Evolutionary conservation across 2,329 filamentous ascomycete species (phyloP).

Genomic region (Orbilia ellipsospora): DNA sequence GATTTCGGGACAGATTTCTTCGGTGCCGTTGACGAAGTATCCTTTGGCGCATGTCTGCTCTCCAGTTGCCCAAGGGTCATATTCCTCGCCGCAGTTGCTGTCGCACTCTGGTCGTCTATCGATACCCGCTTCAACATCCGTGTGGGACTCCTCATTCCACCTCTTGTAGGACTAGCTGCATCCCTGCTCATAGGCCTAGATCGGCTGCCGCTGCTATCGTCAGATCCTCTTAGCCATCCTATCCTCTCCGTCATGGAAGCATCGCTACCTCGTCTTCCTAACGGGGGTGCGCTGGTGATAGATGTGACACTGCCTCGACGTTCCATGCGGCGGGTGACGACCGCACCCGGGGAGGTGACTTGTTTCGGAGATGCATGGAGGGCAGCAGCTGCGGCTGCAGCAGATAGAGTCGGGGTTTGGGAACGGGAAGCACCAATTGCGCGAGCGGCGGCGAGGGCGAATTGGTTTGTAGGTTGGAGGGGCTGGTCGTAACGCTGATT

Average conservation of each 20-base stretch:
- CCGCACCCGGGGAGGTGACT: slow-evolving; percentile 45
- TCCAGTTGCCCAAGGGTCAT: slow-evolving; percentile 19
- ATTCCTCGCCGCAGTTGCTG: slow-evolving; percentile 5
- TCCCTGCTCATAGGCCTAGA: slow-evolving; percentile 41
- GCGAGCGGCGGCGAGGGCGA: slow-evolving; percentile 53
- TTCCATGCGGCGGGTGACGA: slow-evolving; percentile 54
- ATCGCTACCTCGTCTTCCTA: slow-evolving; percentile 43
- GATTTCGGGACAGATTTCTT: slow-evolving; percentile 22
- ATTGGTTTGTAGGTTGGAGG: slow-evolving; percentile 48
- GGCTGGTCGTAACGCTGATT: slow-evolving; percentile 28
- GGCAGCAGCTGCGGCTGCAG: slow-evolving; percentile 45
- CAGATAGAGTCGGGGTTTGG: slow-evolving; percentile 51
- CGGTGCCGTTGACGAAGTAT: neutral
- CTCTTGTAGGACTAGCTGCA: slow-evolving; percentile 1
- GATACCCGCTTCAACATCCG: slow-evolving; percentile 19
- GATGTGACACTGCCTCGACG: slow-evolving; percentile 42
- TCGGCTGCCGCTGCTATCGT: slow-evolving; percentile 28
- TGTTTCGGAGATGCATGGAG: slow-evolving; percentile 54
- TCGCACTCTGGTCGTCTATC: slow-evolving; percentile 8
- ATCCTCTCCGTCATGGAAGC: slow-evolving; percentile 51
- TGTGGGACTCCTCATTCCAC: slow-evolving; percentile 11
- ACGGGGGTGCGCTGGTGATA: slow-evolving; percentile 33
- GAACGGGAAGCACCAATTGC: slow-evolving; percentile 37
- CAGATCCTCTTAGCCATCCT: slow-evolving; percentile 38
- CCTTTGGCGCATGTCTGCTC: slow-evolving; percentile 36